Percentiles rank a stretch among this genome's conserved stretches.
Evolutionary conservation across 331 rosid species (phyloP).

Genomic region (Spiraea crenata): DNA sequence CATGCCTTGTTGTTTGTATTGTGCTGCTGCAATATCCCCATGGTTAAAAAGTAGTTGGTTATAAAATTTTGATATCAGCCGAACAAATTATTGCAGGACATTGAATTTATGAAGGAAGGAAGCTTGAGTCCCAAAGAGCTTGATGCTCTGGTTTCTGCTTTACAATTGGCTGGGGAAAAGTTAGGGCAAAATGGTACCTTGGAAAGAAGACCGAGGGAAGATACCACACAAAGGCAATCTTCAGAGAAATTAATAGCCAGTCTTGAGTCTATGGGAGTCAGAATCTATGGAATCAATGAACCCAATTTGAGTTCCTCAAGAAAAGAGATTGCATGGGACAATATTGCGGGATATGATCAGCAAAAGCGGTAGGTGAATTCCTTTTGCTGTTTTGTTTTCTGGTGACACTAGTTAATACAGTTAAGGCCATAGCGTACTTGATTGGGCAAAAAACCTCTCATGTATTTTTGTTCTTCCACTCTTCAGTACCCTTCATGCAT

Average conservation of each 20-base stretch:
- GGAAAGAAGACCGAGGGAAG: constrained; percentile 52
- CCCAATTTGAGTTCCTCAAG: constrained; percentile 32
- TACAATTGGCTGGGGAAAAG: constrained; percentile 69
- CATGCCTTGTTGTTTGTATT: constrained; percentile 12
- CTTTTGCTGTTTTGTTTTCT: background rate
- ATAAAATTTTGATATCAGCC: constrained; percentile 4
- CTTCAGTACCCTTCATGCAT: background rate
- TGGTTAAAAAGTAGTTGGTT: constrained; percentile 1
- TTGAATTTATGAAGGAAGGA: constrained; percentile 79
- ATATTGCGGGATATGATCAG: constrained; percentile 87
- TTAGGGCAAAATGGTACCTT: constrained; percentile 41
- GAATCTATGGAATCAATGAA: constrained; percentile 64
- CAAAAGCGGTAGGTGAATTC: constrained; percentile 67
- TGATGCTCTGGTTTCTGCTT: constrained; percentile 71
- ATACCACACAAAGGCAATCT: constrained; percentile 44
- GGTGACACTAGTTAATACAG: background rate
- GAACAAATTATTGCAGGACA: constrained; percentile 57
- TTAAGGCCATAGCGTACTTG: no score
- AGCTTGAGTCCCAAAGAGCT: constrained; percentile 65
- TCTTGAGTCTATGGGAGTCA: constrained; percentile 89
- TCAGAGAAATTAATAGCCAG: constrained; percentile 58
- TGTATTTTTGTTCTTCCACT: background rate
- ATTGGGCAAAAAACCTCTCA: no score
- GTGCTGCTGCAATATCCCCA: constrained; percentile 13
- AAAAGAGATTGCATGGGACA: constrained; percentile 72